Evolutionary conservation across 2,329 filamentous ascomycete genomes (phyloP), one percentile per base, ranked within the genome.

Genomic region (Paecilomyces sp.): DNA sequence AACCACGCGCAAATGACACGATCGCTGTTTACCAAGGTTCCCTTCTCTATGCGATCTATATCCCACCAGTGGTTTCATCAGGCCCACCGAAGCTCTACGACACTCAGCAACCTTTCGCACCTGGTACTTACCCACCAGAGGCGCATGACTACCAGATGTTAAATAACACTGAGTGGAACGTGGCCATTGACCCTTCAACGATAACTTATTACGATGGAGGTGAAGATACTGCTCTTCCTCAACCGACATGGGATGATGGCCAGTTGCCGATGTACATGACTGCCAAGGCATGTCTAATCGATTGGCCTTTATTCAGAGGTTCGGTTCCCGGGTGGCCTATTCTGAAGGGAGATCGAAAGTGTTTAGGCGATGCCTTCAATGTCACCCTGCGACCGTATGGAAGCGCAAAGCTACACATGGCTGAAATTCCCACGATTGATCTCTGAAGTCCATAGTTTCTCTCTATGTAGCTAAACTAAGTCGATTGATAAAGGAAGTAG

Each of bases 381-480:
- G 65, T 74, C 12, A 70, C 71, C n/a, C 60, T 81, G 18, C 71
- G 76, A 12, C 80, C 79, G n/a, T 81, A 77, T 67, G 79, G 77
- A 1, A 75, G 75, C 47, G 74, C 79, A 13, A 80, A 78, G 65
- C 64, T 81, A 59, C 79, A 79, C 61, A 79, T 81, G 66, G 75
- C 75, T 11, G 75, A 80, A 59, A 69, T 79, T 34, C 76, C 77
- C 5, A 69, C 60, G 9, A 55, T 62, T 28, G 54, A 41, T 54
- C 51, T 59, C 3, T 47, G 15, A 47, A 28, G 25, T 28, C 25
- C 2, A 28, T 2, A 28, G 25, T 2, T 28, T 28, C 25, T 28
- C 2, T 28, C 25, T 28, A 28, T 28, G 3, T 28, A 28, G 25
- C 1, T 28, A 28, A 4, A 3, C 25, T 3, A 1, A 6, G 25